Percentiles rank a stretch among this genome's conserved stretches.
These are phyloP conservation scores for Globisporangium nagaii DNA, from an alignment of 352 stramenopile genomes.

Conservation along the genomic window DNA sequence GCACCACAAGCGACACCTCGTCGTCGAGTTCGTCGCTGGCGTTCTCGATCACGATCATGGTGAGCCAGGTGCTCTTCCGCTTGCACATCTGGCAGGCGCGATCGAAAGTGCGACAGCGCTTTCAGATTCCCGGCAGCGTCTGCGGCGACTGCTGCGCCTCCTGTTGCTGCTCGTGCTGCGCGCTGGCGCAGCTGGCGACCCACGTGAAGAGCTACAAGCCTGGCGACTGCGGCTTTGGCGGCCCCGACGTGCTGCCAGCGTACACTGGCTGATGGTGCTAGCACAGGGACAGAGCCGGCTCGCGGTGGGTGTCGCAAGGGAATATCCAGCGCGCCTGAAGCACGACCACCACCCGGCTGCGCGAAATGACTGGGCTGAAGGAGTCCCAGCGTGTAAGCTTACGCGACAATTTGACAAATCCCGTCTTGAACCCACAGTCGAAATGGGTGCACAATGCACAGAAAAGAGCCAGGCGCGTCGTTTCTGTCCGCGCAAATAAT, in stretches of 20 bases:
- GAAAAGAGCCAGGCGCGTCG: background rate
- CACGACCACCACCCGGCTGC: no score
- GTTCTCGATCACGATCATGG: background rate
- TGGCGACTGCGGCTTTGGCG: constrained; percentile 10
- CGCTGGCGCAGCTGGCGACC: constrained; percentile 22
- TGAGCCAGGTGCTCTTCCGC: background rate
- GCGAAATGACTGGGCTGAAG: no score
- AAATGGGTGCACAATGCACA: background rate
- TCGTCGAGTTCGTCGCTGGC: background rate
- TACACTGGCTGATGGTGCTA: background rate
- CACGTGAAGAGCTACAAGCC: constrained; percentile 24
- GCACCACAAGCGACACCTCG: no score
- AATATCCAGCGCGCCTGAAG: no score
- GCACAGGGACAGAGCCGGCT: background rate
- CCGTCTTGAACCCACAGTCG: background rate
- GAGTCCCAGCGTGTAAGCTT: no score
- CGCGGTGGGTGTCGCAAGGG: no score
- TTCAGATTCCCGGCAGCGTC: constrained; percentile 9
- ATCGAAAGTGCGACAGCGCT: constrained; percentile 1
- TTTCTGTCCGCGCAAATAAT: background rate
- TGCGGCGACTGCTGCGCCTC: constrained; percentile 8
- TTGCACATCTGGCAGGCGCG: constrained; percentile 2
- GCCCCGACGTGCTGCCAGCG: constrained; percentile 4
- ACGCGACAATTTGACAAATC: no score
- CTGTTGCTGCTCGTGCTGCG: constrained; percentile 19